Percentiles rank a stretch among this genome's conserved stretches.
Conservation (phyloP, 2,329 filamentous ascomycete species). For the Neopestalotiopsis rosae region DNA sequence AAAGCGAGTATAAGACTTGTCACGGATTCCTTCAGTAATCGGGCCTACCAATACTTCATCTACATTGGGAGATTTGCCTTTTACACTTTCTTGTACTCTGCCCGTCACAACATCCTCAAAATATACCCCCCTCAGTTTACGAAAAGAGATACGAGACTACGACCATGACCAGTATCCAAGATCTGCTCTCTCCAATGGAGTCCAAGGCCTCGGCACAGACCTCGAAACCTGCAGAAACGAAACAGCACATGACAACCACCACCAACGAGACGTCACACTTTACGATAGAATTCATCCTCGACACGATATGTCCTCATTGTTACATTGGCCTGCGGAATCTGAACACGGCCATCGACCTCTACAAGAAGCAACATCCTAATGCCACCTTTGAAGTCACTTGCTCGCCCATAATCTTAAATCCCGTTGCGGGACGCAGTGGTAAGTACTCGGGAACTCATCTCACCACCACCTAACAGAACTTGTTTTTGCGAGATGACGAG, state of each 20-base stretch:
- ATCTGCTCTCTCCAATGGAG: conserved; percentile 32
- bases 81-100: background rate
- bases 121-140: background rate
- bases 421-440: conserved; percentile 34
- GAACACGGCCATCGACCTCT: conserved; percentile 48
- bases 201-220: background rate
- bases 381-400: conserved; percentile 52
- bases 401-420: conserved; percentile 51
- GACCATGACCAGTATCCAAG: conserved; percentile 34
- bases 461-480: background rate
- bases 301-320: conserved; percentile 58
- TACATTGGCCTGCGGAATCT: conserved; percentile 55
- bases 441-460: conserved; percentile 21
- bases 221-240: background rate
- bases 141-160: conserved; percentile 1
- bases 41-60: background rate
- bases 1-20: background rate
- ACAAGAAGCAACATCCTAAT: conserved; percentile 44
- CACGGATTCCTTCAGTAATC: background rate
- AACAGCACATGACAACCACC: background rate
- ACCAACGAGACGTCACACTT: conserved; percentile 35
- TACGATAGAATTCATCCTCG: conserved; percentile 53
- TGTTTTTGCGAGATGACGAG: background rate
- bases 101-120: background rate
- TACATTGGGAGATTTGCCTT: background rate